Conservation (phyloP, 108 stramenopile genomes). For the Epithemia pelagica region DNA sequence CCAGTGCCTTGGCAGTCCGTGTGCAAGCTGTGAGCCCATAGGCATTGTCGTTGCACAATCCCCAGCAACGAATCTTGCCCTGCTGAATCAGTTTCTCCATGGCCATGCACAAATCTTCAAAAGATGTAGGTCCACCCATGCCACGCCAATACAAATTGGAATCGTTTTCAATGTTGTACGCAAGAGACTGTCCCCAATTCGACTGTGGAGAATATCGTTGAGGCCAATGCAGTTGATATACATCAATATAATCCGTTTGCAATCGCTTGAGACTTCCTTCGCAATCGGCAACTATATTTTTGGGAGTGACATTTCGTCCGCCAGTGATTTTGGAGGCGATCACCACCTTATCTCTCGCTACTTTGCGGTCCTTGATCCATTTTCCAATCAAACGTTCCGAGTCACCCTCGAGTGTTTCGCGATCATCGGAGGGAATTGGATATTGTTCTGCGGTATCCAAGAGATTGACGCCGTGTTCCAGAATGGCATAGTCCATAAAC, state of each 20-base stretch:
- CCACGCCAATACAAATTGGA: conserved; percentile 50
- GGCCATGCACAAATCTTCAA: conserved; percentile 76
- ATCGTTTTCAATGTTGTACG: conserved; percentile 61
- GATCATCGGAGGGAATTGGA: conserved; percentile 70
- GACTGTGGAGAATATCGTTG: conserved; percentile 78
- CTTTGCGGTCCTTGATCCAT: conserved; percentile 70
- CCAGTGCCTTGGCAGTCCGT: conserved; percentile 65
- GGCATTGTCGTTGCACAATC: conserved; percentile 88
- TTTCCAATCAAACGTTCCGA: conserved; percentile 74
- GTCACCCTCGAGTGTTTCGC: conserved; percentile 57
- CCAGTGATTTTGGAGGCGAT: conserved; percentile 89
- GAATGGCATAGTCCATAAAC: conserved; percentile 77
- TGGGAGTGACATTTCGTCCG: conserved; percentile 56
- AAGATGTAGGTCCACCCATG: conserved; percentile 62
- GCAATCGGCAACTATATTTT: conserved; percentile 39
- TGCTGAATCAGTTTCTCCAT: conserved; percentile 77
- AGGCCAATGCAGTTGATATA: conserved; percentile 86
- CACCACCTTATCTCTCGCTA: conserved; percentile 59
- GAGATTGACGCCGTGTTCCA: conserved; percentile 71
- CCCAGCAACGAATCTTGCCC: conserved; percentile 86
- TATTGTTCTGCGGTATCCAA: conserved; percentile 86
- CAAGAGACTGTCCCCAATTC: conserved; percentile 83
- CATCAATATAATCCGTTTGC: conserved; percentile 76
- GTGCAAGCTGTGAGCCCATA: conserved; percentile 82
- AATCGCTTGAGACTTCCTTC: conserved; percentile 68